Percentiles rank a stretch among this genome's conserved stretches.
These are phyloP conservation scores for Petrea volubilis DNA, from an alignment of 257 asterid species.

Conservation along the genomic window DNA sequence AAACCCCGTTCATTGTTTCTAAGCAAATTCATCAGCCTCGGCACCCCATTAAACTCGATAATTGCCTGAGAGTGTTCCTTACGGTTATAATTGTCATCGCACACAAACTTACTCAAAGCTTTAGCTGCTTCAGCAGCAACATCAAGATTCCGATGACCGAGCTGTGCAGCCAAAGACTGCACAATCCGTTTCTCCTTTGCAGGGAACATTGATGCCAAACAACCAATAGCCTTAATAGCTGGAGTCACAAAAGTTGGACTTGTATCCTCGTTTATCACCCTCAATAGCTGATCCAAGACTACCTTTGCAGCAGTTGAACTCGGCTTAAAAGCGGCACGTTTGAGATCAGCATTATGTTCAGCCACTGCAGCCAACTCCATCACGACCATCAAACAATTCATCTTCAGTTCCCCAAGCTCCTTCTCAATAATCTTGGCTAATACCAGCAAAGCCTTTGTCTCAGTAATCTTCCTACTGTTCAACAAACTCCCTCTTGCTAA, in stretches of 20 bases:
- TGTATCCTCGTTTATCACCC: conserved; percentile 43
- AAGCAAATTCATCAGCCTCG: conserved; percentile 41
- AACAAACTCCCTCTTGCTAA: conserved; percentile 45
- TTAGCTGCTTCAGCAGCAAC: conserved; percentile 46
- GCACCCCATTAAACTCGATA: conserved; percentile 56
- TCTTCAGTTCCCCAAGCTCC: conserved; percentile 46
- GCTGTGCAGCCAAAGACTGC: conserved; percentile 42
- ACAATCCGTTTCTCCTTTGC: conserved; percentile 51
- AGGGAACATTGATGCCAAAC: conserved; percentile 57
- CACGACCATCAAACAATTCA: conserved; percentile 44
- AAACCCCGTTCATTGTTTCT: conserved; percentile 28
- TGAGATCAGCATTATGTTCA: conserved; percentile 42
- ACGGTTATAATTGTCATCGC: conserved; percentile 48
- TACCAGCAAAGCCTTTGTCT: conserved; percentile 55
- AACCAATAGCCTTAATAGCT: conserved; percentile 48
- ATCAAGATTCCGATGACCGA: conserved; percentile 26
- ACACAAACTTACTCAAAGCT: conserved; percentile 51
- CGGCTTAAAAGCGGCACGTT: conserved; percentile 52
- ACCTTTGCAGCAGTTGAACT: conserved; percentile 48
- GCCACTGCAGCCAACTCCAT: conserved; percentile 66
- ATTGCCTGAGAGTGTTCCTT: conserved; percentile 49
- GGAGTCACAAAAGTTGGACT: conserved; percentile 32
- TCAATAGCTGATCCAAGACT: conserved; percentile 62
- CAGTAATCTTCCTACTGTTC: conserved; percentile 53
- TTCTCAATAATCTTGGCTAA: conserved; percentile 56